Base-by-base conservation (phyloP, 768 basidiomycete species). In the Lactarius hatsudake region DNA sequence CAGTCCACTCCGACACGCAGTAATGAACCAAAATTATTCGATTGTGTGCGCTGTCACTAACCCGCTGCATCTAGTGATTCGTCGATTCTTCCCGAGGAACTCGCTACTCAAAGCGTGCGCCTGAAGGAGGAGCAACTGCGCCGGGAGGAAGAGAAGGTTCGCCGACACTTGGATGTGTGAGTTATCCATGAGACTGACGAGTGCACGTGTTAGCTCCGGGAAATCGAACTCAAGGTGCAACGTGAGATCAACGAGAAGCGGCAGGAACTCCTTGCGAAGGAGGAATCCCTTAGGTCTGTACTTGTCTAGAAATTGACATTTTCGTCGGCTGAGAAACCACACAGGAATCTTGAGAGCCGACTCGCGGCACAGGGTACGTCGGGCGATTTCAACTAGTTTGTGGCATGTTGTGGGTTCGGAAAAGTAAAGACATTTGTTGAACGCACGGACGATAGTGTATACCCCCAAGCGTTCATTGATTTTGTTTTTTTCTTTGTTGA, bases 121-220 rank as follows among this genome's bases (percentile, higher is more conserved):
- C 88, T 98, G 81, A 98, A 98, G 81, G 97, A 98, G 80, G 97
- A 99, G 76, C 97, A 98, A 77, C 88, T 99, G 66, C 89, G 96
- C 72, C 82, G 92, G 67, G 97, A 99, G 77, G 95, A 97, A 81
- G 94, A 97, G 82, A 96, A 96, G 83, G 90, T 91, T 43, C 15
- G 77, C 65, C 30, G 32, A 38, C 55, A 10, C 12, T 32, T 43
- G 17, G 60, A 66, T 68, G 54, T 63, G 69, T 42, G 23, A 23
- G 23, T 48, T 62, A 40, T 28, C 6, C 6, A 30, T 38, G 57
- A 18, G 36, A 6, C 61, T 69, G 56, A 72, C n/a, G 13, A 36
- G 8, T 26, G 5, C 34, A 23, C n/a, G 38, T 61, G 43, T 32
- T 64, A 93, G 89, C 84, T 99, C 71, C 94, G 96, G 69, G 97